Evolutionary conservation across 257 asterid species (phyloP).

Genomic region (Lithospermum erythrorhizon): DNA sequence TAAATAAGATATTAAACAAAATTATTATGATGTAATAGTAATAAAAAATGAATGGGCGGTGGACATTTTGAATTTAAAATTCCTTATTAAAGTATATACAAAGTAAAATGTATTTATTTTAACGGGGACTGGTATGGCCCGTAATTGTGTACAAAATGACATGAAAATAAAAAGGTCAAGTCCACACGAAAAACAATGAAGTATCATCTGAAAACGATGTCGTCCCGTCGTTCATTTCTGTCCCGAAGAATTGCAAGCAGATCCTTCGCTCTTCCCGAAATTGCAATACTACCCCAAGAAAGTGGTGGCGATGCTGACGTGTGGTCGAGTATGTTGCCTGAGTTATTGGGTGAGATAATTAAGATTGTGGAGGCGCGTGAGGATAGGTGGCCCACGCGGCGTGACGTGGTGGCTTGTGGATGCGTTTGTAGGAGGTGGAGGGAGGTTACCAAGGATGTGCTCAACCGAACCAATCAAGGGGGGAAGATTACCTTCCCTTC

Average conservation of each 20-base stretch:
- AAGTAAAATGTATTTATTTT: too few species aligned
- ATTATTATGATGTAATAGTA: too few species aligned
- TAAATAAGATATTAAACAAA: too few species aligned
- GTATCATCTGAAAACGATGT: constrained; percentile 20
- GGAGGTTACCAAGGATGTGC: constrained; percentile 60
- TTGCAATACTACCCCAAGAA: too few species aligned
- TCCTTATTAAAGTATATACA: too few species aligned
- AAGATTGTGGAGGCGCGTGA: constrained; percentile 64
- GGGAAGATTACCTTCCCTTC: constrained; percentile 80
- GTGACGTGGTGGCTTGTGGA: constrained; percentile 73
- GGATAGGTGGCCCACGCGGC: constrained; percentile 77
- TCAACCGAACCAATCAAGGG: constrained; percentile 34
- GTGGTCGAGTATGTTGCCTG: constrained; percentile 85
- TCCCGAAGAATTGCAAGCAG: constrained; percentile 55
- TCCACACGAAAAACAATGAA: not conserved
- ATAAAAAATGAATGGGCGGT: too few species aligned
- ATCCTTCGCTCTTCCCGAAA: constrained; percentile 41
- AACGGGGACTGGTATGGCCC: too few species aligned
- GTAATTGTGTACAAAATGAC: too few species aligned
- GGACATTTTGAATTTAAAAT: too few species aligned
- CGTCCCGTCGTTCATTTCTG: constrained; percentile 54
- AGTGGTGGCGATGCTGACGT: constrained; percentile 1
- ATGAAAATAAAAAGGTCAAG: not conserved
- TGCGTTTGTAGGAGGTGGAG: constrained; percentile 95
- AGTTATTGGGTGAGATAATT: constrained; percentile 64